Evolutionary conservation across 2,329 filamentous ascomycete genomes (phyloP).

Genomic region (Beauveria asiatica): DNA sequence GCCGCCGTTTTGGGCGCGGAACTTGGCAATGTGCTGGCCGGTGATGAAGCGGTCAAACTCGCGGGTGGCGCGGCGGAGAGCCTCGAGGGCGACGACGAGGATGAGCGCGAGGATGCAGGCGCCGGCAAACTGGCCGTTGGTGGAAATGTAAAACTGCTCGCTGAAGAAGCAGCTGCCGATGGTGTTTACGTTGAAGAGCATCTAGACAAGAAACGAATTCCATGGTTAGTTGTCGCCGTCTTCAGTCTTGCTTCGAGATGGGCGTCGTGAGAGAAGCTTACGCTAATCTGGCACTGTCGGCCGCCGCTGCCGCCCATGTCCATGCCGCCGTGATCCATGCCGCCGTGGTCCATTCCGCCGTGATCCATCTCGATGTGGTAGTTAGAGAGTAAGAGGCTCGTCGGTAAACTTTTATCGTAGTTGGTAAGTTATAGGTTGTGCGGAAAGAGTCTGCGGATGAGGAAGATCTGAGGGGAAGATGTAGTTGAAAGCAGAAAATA

Average conservation of each 20-base stretch:
- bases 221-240: conserved; percentile 4
- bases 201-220: conserved; percentile 34
- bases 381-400: too few species aligned
- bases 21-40: conserved; percentile 37
- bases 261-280: conserved; percentile 11
- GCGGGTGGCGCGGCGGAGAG: conserved; percentile 59
- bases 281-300: conserved; percentile 33
- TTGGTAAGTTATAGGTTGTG: background rate
- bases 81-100: conserved; percentile 65
- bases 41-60: conserved; percentile 65
- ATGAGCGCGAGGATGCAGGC: conserved; percentile 70
- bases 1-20: conserved; percentile 13
- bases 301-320: conserved; percentile 14
- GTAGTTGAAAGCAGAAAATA: background rate
- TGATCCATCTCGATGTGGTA: background rate
- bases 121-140: conserved; percentile 64
- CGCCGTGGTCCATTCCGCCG: conserved; percentile 13
- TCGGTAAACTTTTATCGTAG: background rate
- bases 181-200: conserved; percentile 75
- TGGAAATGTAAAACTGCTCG: conserved; percentile 59
- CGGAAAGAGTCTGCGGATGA: too few species aligned
- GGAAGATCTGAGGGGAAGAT: background rate
- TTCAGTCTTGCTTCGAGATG: background rate
- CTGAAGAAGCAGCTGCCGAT: conserved; percentile 66
- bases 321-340: conserved; percentile 15